Conservation (phyloP, 1,284 basidiomycete species). For the Cutaneotrichosporon spelunceum region DNA sequence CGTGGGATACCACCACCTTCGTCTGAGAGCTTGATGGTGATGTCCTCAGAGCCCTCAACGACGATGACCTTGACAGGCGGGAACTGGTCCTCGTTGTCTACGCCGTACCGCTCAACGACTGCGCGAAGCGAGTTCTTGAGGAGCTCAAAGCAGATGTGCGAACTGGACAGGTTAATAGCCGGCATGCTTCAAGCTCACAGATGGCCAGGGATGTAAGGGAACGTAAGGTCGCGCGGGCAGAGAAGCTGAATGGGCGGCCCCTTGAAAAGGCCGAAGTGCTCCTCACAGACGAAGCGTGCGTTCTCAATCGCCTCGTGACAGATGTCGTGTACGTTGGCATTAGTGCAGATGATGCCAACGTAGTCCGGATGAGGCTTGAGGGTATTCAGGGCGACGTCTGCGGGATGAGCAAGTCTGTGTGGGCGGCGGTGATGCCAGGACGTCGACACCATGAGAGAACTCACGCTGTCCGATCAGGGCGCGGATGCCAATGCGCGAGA, state of each 20-base stretch:
- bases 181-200: slow-evolving; percentile 53
- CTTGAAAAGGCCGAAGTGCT: slow-evolving; percentile 91
- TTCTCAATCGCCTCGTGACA: slow-evolving; percentile 98
- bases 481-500: slow-evolving; percentile 94
- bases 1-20: slow-evolving; percentile 95
- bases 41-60: slow-evolving; percentile 88
- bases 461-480: slow-evolving; percentile 77
- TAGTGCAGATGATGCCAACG: slow-evolving; percentile 97
- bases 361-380: slow-evolving; percentile 84
- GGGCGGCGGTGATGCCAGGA: background rate
- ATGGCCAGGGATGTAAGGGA: slow-evolving; percentile 96
- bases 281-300: slow-evolving; percentile 95
- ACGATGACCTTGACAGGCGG: slow-evolving; percentile 97
- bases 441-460: slow-evolving; percentile 12
- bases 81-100: slow-evolving; percentile 73
- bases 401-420: slow-evolving; percentile 10
- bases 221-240: slow-evolving; percentile 80
- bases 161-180: slow-evolving; percentile 32
- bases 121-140: slow-evolving; percentile 97
- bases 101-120: slow-evolving; percentile 82
- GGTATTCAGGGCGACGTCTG: slow-evolving; percentile 87
- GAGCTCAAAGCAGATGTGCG: slow-evolving; percentile 97
- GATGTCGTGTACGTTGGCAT: slow-evolving; percentile 92
- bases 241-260: slow-evolving; percentile 96
- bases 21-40: slow-evolving; percentile 96